Evolutionary conservation across 192 early-diverging fungal genomes (phyloP).

Genomic region (Spizellomyces sp.): DNA sequence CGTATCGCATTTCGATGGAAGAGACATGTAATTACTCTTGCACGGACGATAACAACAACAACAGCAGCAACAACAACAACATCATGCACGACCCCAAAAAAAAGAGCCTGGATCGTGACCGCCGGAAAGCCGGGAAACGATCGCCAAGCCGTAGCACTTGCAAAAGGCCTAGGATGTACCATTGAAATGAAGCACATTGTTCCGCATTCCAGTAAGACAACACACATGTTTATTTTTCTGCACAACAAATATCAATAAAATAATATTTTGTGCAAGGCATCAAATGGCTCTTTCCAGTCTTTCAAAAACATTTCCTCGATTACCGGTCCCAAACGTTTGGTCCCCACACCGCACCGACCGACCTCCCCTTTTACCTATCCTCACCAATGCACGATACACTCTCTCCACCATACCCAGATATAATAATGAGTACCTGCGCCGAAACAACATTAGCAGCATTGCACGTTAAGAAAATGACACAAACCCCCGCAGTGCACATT

Average conservation of each 20-base stretch:
- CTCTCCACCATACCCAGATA: constrained; percentile 15
- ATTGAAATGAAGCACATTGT: constrained; percentile 23
- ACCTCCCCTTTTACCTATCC: constrained; percentile 30
- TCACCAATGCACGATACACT: constrained; percentile 23
- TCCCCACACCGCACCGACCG: neutral
- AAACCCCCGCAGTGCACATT: neutral
- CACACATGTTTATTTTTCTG: too few relatives aligned
- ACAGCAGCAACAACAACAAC: neutral
- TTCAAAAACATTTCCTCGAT: constrained; percentile 31
- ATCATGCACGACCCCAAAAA: neutral
- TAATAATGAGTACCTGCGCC: constrained; percentile 20
- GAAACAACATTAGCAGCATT: constrained; percentile 31
- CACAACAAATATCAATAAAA: too few relatives aligned
- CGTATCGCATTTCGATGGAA: neutral
- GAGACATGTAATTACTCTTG: neutral
- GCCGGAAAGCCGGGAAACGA: constrained; percentile 20
- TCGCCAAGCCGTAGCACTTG: constrained; percentile 28
- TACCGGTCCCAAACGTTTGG: constrained; percentile 8
- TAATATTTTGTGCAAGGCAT: too few relatives aligned
- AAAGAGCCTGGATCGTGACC: constrained; percentile 30
- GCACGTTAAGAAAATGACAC: constrained; percentile 6
- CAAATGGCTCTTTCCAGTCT: constrained; percentile 37
- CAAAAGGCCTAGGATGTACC: constrained; percentile 1
- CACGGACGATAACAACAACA: neutral
- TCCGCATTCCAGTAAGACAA: constrained; percentile 16